Evolutionary conservation across 768 basidiomycete species (phyloP), one percentile per base, ranked within the genome.

Genomic region (Leccinellum albellum): DNA sequence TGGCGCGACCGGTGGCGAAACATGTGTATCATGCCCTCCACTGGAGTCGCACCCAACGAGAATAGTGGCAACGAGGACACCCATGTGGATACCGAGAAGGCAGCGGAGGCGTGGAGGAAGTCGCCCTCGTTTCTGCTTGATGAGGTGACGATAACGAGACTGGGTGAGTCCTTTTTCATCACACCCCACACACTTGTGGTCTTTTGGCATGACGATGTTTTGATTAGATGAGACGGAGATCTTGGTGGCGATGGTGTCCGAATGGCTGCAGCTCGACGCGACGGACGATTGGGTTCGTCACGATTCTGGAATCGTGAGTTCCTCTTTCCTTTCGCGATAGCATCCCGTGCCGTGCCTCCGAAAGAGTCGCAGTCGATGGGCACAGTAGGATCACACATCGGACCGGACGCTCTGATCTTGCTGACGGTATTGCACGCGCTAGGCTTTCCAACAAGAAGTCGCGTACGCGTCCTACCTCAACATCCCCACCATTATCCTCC

Each of bases 201-300:
- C 17, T 48, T 52, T 28, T 14, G 51, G 55, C 53, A 45, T 59
- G 42, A 48, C 4, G 50, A 58, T 59, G 53, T 61, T 20, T 40
- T 20, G 37, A 20, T 40, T 63, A 92, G 91, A 91, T 70, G 89
- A 93, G 65, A 82, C 85, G 10, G 85, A 88, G 57, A 79, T 79
- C 26, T 75, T 89, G 35, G 84, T 91, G 14, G 87, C 79, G 5
- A 82, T 97, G 70, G 79, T 90, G 8, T 94, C 94, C 2, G 91
- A 95, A 54, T 99, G 97, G 97, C 79, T 99, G 3, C 93, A 97
- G 70, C 78, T 99, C 37, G 97, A 99, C 73, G 87, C 92, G 8
- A 76, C 83, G 0, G 94, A 98, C 72, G 92, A 94, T 65, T 93
- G 95, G 80, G 87, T 98, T 53, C 84, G 97, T 46, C 92, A 96